Evolutionary conservation across 805 yeast genomes (phyloP), one percentile per base, ranked within the genome.

Genomic region (Candida qinlingensis): DNA sequence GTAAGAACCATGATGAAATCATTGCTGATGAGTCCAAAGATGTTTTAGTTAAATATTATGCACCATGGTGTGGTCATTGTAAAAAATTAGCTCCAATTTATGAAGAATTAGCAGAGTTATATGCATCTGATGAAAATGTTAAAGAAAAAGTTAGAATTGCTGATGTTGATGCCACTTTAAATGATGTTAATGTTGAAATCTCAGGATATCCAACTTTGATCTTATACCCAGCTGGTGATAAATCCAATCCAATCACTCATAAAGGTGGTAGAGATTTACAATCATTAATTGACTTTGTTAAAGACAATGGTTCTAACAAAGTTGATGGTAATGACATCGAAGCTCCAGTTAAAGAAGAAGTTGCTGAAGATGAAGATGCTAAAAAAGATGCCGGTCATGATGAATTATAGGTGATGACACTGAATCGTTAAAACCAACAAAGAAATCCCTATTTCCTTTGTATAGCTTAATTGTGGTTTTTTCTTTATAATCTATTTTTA

Each of bases 51-150:
- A 87, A 88, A 73, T 92, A 91, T 72, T 91, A 87, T 64, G 97
- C 98, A 43, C 95, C 96, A 71, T 91, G 97, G 97, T 90, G 96
- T 75, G 95, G 96, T 42, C 96, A 90, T 76, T 89, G 97, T 76
- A 89, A 88, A 76, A 87, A 79, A 70, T 76, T 90, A 66, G 92
- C 92, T 45, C 96, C 97, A 63, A 76, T 74, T 50, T 92, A 82
- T 75, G 95, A 87, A 66, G 94, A 91, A 65, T 79, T 94, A 56
- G 97, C 92, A 45, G 82, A 73, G 44, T 60, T 85, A 47, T 87
- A 76, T 69, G 73, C 72, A 51, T 67, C 75, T 45, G 80, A 82
- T 62, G 62, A 69, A 26, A 72, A 67, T 42, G 73, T 74, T 44
- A 65, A 69, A 46, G 71, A 71, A 46, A 75, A 81, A 64, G 86